Percentiles rank a stretch among this genome's conserved stretches.
Evolutionary conservation across 169 alveolate genomes (phyloP).

Genomic region (Plasmodium fragile): DNA sequence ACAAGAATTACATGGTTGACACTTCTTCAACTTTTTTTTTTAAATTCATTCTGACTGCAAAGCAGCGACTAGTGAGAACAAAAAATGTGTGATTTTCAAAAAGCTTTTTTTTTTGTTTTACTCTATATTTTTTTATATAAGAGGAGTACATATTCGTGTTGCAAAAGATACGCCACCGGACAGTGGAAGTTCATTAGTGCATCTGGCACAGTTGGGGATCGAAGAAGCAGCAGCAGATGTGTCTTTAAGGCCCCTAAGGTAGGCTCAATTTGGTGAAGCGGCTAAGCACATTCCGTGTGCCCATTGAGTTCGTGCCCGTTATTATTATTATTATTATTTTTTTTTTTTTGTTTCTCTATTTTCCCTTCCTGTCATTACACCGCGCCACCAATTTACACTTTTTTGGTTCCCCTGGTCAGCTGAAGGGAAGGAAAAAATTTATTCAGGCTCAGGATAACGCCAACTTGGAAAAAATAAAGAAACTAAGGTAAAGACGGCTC

Average conservation of each 20-base stretch:
- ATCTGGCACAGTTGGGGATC: background rate
- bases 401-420: background rate
- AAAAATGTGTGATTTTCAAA: constrained; percentile 41
- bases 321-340: too few species aligned
- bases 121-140: constrained; percentile 41
- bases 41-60: constrained; percentile 2
- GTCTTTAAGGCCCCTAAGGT: constrained; percentile 26
- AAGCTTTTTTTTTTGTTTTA: constrained; percentile 23
- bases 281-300: background rate
- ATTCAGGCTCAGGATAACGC: constrained; percentile 13
- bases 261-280: background rate
- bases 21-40: background rate
- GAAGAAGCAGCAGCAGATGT: background rate
- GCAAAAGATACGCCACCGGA: constrained; percentile 5
- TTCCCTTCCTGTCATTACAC: background rate
- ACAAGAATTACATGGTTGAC: constrained; percentile 16
- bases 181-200: constrained; percentile 44
- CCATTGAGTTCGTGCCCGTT: background rate
- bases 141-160: constrained; percentile 21
- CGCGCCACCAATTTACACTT: background rate
- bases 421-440: constrained; percentile 16
- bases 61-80: background rate
- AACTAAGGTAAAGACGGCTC: constrained; percentile 33
- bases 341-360: constrained; percentile 4
- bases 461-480: constrained; percentile 62